Evolutionary conservation across 2,329 filamentous ascomycete genomes (phyloP).

Genomic region (Zymoseptoria passerinii): DNA sequence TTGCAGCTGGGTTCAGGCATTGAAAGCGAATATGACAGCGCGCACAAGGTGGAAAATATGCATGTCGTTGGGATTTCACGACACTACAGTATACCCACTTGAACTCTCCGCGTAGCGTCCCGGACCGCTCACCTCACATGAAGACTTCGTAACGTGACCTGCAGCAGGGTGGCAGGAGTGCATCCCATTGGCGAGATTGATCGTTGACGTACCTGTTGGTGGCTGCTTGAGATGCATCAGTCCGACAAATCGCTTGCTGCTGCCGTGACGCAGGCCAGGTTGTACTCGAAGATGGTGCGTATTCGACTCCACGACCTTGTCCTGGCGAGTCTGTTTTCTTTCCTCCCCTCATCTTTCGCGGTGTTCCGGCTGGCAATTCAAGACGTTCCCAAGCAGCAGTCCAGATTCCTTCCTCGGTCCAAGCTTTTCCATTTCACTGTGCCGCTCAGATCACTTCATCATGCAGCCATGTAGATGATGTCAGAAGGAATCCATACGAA

Average conservation of each 20-base stretch:
- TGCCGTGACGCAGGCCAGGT: neutral
- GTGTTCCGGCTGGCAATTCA: neutral
- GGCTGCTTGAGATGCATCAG: constrained; percentile 3
- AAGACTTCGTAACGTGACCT: constrained; percentile 4
- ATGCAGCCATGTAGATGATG: neutral
- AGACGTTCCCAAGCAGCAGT: neutral
- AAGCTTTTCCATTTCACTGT: neutral
- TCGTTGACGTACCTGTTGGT: constrained; percentile 4
- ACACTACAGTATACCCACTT: neutral
- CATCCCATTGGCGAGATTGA: constrained; percentile 5
- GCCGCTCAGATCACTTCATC: neutral
- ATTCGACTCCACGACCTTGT: neutral
- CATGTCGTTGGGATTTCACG: neutral
- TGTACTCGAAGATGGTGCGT: neutral
- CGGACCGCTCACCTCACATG: constrained; percentile 3
- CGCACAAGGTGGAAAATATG: neutral
- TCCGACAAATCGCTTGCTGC: neutral
- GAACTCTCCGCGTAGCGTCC: neutral
- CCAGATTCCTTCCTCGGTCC: neutral
- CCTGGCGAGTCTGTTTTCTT: neutral
- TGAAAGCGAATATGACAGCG: neutral
- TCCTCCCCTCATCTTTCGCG: neutral
- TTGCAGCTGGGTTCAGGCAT: neutral
- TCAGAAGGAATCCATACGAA: neutral
- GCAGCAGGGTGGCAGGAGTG: neutral